These are phyloP conservation scores for Fomitopsis palustris DNA, from an alignment of 1,284 basidiomycete species.

Conservation along the genomic window DNA sequence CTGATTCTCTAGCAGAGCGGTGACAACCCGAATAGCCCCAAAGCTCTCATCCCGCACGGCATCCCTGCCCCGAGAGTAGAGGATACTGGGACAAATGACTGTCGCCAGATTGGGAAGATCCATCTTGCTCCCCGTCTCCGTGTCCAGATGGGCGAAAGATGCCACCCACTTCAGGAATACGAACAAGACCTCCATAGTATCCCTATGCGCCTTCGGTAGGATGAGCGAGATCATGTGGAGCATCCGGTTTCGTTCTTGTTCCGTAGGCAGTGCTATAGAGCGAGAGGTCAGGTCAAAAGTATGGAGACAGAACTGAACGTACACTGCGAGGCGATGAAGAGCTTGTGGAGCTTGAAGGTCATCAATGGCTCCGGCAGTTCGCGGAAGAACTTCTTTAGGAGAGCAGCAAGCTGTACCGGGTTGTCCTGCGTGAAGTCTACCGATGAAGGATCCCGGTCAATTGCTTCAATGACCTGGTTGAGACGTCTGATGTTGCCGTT, in stretches of 20 bases:
- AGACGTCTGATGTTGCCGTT: slow-evolving; percentile 96
- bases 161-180: slow-evolving; percentile 99
- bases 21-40: slow-evolving; percentile 83
- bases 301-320: slow-evolving; percentile 46
- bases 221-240: slow-evolving; percentile 87
- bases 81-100: slow-evolving; percentile 95
- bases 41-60: slow-evolving; percentile 93
- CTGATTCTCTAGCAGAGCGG: slow-evolving; percentile 86
- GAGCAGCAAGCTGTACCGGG: slow-evolving; percentile 94
- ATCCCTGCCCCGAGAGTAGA: slow-evolving; percentile 84
- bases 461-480: slow-evolving; percentile 86
- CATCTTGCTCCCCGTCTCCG: slow-evolving; percentile 99
- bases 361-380: slow-evolving; percentile 96
- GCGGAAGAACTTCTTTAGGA: slow-evolving; percentile 96
- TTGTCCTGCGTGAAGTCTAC: slow-evolving; percentile 95
- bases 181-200: slow-evolving; percentile 97
- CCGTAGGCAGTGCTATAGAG: slow-evolving; percentile 63
- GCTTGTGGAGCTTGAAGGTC: slow-evolving; percentile 89
- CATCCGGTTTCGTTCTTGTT: slow-evolving; percentile 78
- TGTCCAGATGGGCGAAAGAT: slow-evolving; percentile 97
- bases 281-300: neutral
- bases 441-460: slow-evolving; percentile 88
- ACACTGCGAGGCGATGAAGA: slow-evolving; percentile 90
- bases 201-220: slow-evolving; percentile 90
- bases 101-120: slow-evolving; percentile 96